Conservation (phyloP, 495 filamentous ascomycete species). For the Neurospora sublineolata region DNA sequence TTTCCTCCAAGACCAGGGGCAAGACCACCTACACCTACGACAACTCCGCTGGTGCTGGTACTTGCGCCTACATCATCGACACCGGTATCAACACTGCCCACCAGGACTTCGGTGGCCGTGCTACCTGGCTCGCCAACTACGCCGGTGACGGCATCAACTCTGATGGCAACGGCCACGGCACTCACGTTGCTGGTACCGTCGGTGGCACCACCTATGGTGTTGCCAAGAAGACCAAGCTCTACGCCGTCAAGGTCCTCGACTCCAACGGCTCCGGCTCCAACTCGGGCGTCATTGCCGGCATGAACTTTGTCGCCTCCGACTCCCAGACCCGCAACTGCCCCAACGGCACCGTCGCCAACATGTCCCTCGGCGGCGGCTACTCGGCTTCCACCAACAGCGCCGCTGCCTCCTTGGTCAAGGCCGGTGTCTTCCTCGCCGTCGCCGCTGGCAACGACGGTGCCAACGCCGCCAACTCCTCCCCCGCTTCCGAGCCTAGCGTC, state of each 20-base stretch:
- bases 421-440: conserved; percentile 44
- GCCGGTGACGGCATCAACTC: conserved; percentile 30
- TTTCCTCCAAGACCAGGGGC: conserved; percentile 41
- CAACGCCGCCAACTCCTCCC: conserved; percentile 39
- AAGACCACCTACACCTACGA: conserved; percentile 51
- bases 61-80: conserved; percentile 50
- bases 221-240: conserved; percentile 36
- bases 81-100: conserved; percentile 47
- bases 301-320: conserved; percentile 34
- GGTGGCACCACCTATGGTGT: conserved; percentile 38
- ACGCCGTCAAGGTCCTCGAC: conserved; percentile 41
- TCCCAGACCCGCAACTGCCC: conserved; percentile 27
- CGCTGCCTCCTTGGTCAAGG: conserved; percentile 33
- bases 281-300: conserved; percentile 37
- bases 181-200: conserved; percentile 40
- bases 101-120: conserved; percentile 22
- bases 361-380: conserved; percentile 44
- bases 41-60: conserved; percentile 41
- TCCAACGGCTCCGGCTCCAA: conserved; percentile 35
- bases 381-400: conserved; percentile 45
- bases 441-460: conserved; percentile 44
- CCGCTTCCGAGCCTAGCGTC: conserved; percentile 43
- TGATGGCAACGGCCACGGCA: conserved; percentile 42
- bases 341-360: conserved; percentile 37
- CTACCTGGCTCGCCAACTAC: conserved; percentile 32